Base-by-base conservation (phyloP, 2,329 filamentous ascomycete genomes). In the Sporothrix phasma region DNA sequence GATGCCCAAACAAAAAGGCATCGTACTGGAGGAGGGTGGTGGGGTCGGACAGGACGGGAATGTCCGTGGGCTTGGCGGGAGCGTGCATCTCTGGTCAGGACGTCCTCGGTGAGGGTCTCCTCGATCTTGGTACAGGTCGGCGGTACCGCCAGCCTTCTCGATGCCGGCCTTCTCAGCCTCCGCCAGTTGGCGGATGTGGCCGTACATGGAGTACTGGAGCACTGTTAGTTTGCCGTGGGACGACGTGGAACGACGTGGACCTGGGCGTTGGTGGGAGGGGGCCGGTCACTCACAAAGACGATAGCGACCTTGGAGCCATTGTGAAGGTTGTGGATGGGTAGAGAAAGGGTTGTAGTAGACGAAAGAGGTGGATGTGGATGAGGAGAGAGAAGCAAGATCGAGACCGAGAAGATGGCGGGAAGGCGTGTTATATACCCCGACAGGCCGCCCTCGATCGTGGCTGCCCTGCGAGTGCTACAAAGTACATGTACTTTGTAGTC, bases 241-340 rank as follows among this genome's bases (percentile, higher is more conserved):
- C 22, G 15, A 17, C n/a, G n/a, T n/a, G n/a, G n/a, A n/a, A n/a
- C n/a, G n/a, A 31, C 6, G 19, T n/a, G 37, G 10, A 37, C 53
- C 53, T 58, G 53, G 53, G 4, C n/a, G 6, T 39, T 39, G 5
- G n/a, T 54, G 2, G n/a, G n/a, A 1, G 15, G 7, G 47, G 39
- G 11, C 6, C 11, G 5, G 29, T 5, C 19, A 84, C 88, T 71
- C 82, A 92, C 89, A 77, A 86, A 95, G 76, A 96, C 85, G 78
- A 96, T 94, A 71, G 92, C 92, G 74, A 96, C 84, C 81, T 90
- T 95, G 90, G 89, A 79, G 89, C 90, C 91, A 96, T 95, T 72
- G 72, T 82, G 80, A 73, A 67, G 68, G 15, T 34, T 13, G 1
- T 41, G 15, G 10, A 31, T 39, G 34, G 26, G n/a, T 7, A 22